These are phyloP conservation scores for Suhomyces ambrosiae DNA, from an alignment of 1,139 yeast genomes.

Conservation along the genomic window DNA sequence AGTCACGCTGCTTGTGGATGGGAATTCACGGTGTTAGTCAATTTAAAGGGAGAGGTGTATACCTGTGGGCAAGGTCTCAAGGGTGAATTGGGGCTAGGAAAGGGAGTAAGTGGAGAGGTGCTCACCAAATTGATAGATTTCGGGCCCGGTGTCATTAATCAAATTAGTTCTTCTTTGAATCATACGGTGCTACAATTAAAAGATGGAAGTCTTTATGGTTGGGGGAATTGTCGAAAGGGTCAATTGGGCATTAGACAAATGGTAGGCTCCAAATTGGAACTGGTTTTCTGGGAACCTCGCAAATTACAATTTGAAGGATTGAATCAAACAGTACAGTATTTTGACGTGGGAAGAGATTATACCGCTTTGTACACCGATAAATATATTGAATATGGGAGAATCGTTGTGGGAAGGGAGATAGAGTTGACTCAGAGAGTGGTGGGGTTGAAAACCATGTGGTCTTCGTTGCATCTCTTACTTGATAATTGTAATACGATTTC, in stretches of 20 bases:
- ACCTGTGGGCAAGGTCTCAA: conserved; percentile 64
- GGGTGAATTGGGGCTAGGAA: conserved; percentile 76
- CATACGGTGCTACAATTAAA: conserved; percentile 52
- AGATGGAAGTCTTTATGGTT: conserved; percentile 59
- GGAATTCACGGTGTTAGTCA: conserved; percentile 67
- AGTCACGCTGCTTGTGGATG: conserved; percentile 67
- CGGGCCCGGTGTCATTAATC: conserved; percentile 16
- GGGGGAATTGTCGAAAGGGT: conserved; percentile 84
- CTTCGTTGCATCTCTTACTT: conserved; percentile 61
- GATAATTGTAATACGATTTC: conserved; percentile 1
- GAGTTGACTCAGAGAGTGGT: conserved; percentile 2
- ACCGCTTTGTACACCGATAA: conserved; percentile 26
- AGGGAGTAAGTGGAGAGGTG: conserved; percentile 13
- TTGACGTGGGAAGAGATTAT: conserved; percentile 51
- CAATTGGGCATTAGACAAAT: conserved; percentile 49
- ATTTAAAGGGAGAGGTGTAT: conserved; percentile 41
- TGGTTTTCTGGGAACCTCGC: conserved; percentile 31
- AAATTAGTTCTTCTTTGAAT: conserved; percentile 53
- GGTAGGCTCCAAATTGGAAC: conserved; percentile 18
- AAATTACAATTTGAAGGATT: conserved; percentile 21
- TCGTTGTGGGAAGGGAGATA: conserved; percentile 1
- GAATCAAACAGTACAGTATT: conserved; percentile 14
- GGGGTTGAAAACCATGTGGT: conserved; percentile 70
- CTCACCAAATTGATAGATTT: conserved; percentile 5
- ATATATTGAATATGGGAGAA: conserved; percentile 9